Evolutionary conservation across 2,329 filamentous ascomycete genomes (phyloP), one percentile per base, ranked within the genome.

Genomic region (Sphaerulina musiva): DNA sequence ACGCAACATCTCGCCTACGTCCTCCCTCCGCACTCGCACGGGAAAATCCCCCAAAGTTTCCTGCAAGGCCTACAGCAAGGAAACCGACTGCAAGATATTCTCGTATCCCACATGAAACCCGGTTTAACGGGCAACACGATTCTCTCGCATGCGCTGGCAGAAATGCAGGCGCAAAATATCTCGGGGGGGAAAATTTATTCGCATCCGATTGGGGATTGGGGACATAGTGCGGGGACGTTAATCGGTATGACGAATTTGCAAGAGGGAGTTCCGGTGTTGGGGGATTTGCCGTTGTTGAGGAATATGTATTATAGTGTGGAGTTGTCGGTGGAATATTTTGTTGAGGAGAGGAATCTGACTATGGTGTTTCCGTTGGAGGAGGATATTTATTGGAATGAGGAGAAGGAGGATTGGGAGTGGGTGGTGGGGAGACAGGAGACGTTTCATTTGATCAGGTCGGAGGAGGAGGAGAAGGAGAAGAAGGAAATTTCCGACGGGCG

Each of bases 1-100:
- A 62, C 58, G 2, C 60, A 62, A 50, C 60, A 60, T 36, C 56
- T 62, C 6, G 58, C 58, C 2, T 62, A 62, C 43, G 59, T 61
- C 7, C 54, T 59, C 6, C 54, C 39, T 1, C 55, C 59, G 0
- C 53, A 55, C 9, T 39, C 48, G 3, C 51, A 56, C 12, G 17
- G 39, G 0, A 53, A 59, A 6, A 55, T 62, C 29, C 58, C 60
- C 4, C 20, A 46, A 34, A 51, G 57, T 11, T 46, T 61, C 38
- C 29, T 49, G 8, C 46, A 56, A 1, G 60, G 60, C 5, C 39
- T 62, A 1, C 39, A 48, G 10, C 56, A 54, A 51, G 58, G 43
- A 23, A 62, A 62, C 34, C 48, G 42, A 4, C 53, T 61, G 2
- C 60, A 62, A 48, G 60, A 61, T 36, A 59, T 62, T 31, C 54